A percentile compares a stretch with the other conserved stretches of the same genome.
These are phyloP conservation scores for Trematosphaeria pertusa DNA, from an alignment of 2,329 filamentous ascomycete species.

Conservation along the genomic window DNA sequence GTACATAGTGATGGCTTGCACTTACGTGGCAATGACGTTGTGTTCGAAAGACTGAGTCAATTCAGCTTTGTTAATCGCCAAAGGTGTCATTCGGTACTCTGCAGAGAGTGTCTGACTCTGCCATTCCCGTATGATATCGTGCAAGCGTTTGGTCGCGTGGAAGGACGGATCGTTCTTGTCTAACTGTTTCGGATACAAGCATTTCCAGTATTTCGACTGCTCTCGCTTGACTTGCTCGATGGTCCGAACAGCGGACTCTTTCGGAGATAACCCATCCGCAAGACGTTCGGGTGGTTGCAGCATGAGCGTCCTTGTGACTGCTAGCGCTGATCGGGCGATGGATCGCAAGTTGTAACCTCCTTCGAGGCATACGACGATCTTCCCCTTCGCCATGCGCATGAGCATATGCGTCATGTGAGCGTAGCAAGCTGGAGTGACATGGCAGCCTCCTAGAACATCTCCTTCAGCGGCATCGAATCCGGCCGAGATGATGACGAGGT, in stretches of 20 bases:
- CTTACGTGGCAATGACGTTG: constrained; percentile 80
- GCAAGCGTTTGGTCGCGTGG: constrained; percentile 63
- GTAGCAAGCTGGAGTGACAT: constrained; percentile 89
- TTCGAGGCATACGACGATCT: constrained; percentile 90
- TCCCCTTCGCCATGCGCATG: constrained; percentile 90
- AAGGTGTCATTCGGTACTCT: constrained; percentile 77
- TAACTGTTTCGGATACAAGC: constrained; percentile 73
- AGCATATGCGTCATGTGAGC: constrained; percentile 99
- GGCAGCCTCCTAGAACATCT: constrained; percentile 90
- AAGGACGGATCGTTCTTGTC: constrained; percentile 36
- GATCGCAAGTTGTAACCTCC: constrained; percentile 94
- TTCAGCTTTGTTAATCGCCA: constrained; percentile 78
- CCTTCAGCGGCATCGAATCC: constrained; percentile 96
- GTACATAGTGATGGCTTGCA: too few relatives aligned
- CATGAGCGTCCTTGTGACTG: constrained; percentile 92
- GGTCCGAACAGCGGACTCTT: constrained; percentile 59
- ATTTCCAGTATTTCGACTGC: constrained; percentile 81
- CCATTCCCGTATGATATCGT: constrained; percentile 80
- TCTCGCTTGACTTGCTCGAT: constrained; percentile 64
- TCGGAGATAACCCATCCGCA: constrained; percentile 54
- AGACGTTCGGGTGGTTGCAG: constrained; percentile 81
- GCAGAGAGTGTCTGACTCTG: constrained; percentile 76
- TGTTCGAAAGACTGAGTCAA: constrained; percentile 82
- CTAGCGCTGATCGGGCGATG: constrained; percentile 90
- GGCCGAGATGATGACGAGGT: constrained; percentile 92